phyloP scores from a whole-genome alignment of 2,329 filamentous ascomycete species.

The Dothidotthia symphoricarpi region DNA sequence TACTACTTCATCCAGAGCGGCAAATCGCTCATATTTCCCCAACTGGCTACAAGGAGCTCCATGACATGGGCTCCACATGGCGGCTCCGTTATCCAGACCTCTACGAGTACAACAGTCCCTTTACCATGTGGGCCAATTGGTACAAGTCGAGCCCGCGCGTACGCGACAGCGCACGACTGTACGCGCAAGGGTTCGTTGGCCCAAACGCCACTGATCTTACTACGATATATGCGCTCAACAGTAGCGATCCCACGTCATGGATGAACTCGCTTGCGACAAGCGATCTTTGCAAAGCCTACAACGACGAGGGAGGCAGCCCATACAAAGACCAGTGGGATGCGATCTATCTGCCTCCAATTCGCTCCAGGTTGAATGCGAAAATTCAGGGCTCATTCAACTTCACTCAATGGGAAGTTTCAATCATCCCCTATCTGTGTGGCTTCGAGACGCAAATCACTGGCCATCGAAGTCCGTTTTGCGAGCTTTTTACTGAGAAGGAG shows the following conservation, averaged over 20 bases:
- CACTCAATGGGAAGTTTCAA: constrained; percentile 53
- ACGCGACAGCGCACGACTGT: constrained; percentile 61
- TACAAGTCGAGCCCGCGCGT: constrained; percentile 56
- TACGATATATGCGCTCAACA: constrained; percentile 59
- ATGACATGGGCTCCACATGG: constrained; percentile 56
- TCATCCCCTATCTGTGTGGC: constrained; percentile 68
- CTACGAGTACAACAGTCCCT: constrained; percentile 50
- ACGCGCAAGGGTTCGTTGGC: constrained; percentile 61
- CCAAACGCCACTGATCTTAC: constrained; percentile 54
- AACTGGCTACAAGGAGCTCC: constrained; percentile 63
- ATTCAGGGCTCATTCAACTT: constrained; percentile 58
- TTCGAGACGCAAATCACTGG: constrained; percentile 69
- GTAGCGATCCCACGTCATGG: constrained; percentile 53
- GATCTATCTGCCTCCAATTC: constrained; percentile 55
- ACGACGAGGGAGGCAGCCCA: constrained; percentile 53
- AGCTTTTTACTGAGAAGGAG: constrained; percentile 61
- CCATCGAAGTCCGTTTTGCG: constrained; percentile 59
- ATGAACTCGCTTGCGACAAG: constrained; percentile 64
- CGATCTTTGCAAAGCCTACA: constrained; percentile 61
- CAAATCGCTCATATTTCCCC: constrained; percentile 61
- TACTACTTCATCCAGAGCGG: constrained; percentile 53
- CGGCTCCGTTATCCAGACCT: constrained; percentile 49
- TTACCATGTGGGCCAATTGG: constrained; percentile 65
- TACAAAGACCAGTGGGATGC: constrained; percentile 50
- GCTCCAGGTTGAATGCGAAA: constrained; percentile 54